A percentile compares a stretch with the other conserved stretches of the same genome.
Evolutionary conservation across 1,284 basidiomycete genomes (phyloP).

Genomic region (Cryptococcus hybrid): DNA sequence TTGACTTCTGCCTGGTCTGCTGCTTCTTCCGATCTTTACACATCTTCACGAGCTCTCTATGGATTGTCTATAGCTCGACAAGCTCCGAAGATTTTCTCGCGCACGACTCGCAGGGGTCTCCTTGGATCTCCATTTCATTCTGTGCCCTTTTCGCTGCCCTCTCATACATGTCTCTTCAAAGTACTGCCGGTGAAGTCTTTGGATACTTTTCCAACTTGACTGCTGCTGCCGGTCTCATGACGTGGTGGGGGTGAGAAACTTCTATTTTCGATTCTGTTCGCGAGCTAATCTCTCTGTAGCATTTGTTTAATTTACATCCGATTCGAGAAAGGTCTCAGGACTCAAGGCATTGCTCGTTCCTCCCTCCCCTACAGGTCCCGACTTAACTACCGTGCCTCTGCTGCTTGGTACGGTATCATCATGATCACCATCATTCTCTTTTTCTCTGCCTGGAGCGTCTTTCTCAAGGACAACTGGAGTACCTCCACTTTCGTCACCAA

Average conservation of each 20-base stretch:
- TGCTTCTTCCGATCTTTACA: conserved; percentile 58
- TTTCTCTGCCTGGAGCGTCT: conserved; percentile 55
- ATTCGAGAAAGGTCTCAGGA: conserved; percentile 71
- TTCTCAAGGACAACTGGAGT: conserved; percentile 53
- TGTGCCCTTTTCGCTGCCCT: conserved; percentile 62
- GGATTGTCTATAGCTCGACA: conserved; percentile 51
- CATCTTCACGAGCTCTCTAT: conserved; percentile 57
- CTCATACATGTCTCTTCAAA: conserved; percentile 59
- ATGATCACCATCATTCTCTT: conserved; percentile 40
- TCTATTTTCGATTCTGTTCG: not conserved
- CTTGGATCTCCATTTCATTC: conserved; percentile 66
- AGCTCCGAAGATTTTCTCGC: conserved; percentile 57
- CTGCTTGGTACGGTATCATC: conserved; percentile 45
- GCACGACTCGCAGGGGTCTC: conserved; percentile 63
- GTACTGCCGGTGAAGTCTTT: conserved; percentile 67
- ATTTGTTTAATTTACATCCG: conserved; percentile 76
- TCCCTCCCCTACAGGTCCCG: conserved; percentile 61
- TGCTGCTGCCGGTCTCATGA: conserved; percentile 54
- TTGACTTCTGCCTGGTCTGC: conserved; percentile 57
- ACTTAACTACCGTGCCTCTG: conserved; percentile 34
- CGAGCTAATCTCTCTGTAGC: not conserved
- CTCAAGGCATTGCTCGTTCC: conserved; percentile 60
- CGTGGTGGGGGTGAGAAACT: conserved; percentile 64
- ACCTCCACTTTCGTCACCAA: conserved; percentile 31
- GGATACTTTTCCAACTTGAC: conserved; percentile 70